A percentile compares a stretch with the other conserved stretches of the same genome.
These are phyloP conservation scores for Fusarium equiseti DNA, from an alignment of 2,329 filamentous ascomycete species.

Conservation along the genomic window DNA sequence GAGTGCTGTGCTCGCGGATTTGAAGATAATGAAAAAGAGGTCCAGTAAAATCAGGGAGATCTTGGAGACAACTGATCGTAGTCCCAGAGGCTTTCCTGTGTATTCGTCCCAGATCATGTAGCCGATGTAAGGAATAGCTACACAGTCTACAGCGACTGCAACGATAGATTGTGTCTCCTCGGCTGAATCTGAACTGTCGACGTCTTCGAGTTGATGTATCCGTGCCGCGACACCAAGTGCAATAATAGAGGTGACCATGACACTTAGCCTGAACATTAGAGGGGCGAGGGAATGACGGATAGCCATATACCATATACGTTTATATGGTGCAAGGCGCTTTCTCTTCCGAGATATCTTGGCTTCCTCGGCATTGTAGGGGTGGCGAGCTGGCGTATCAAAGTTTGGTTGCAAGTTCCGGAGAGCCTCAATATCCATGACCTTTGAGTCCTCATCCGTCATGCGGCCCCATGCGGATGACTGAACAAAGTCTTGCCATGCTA, in stretches of 20 bases:
- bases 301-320: constrained; percentile 74
- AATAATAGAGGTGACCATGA: constrained; percentile 84
- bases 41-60: constrained; percentile 91
- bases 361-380: constrained; percentile 49
- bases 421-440: constrained; percentile 60
- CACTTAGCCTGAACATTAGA: constrained; percentile 82
- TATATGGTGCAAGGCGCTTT: constrained; percentile 55
- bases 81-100: constrained; percentile 89
- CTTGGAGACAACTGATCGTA: constrained; percentile 86
- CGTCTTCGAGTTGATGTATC: constrained; percentile 74
- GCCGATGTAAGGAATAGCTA: constrained; percentile 88
- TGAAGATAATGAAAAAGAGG: constrained; percentile 96
- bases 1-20: constrained; percentile 90
- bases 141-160: constrained; percentile 87
- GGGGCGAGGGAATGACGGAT: constrained; percentile 88
- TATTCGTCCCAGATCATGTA: constrained; percentile 99
- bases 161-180: constrained; percentile 85
- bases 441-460: constrained; percentile 60
- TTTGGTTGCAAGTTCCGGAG: constrained; percentile 61
- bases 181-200: constrained; percentile 55
- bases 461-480: constrained; percentile 66
- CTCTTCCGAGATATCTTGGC: constrained; percentile 48
- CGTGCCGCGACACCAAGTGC: constrained; percentile 83
- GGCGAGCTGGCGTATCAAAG: constrained; percentile 57
- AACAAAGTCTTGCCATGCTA: constrained; percentile 66